Base-by-base conservation (phyloP, 2,329 filamentous ascomycete species). In the Hypoxylon sp. region DNA sequence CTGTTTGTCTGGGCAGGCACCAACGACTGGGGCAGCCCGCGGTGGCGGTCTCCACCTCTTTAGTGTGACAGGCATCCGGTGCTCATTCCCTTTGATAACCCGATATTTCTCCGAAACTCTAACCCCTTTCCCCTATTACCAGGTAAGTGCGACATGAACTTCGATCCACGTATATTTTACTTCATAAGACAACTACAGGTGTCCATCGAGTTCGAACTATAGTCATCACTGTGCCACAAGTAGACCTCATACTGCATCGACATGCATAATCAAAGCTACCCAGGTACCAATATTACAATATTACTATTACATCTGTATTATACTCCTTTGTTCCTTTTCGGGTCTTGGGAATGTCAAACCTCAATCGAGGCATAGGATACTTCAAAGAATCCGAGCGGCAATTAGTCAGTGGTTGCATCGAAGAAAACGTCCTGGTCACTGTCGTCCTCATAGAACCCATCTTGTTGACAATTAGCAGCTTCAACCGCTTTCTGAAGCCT, bases 61-160 rank as follows among this genome's bases (percentile, higher is more conserved):
- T 35, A 17, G 39, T 56, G 17, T 35, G 47, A 56, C 39, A 21
- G 51, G 42, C 35, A 6, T 54, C 13, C 13, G 32, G 6, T 11
- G 15, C 6, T 44, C 29, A 17, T 56, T 56, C 29, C 42, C 54
- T 19, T 27, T 11, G 17, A 56, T 47, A 47, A 6, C 17, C 39
- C 39, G 51, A 55, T 32, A 51, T 55, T 62, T 62, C 13, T 56
- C 59, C 59, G 59, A 55, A 8, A 15, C 42, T 19, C 44, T 37
- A 7, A 7, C 58, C 50, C 39, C 31, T 31, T 46, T 39, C 19
- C 27, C 17, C 8, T 52, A 52, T 52, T 52, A 35, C 24, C 17
- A 32, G 24, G 31, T n/a, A 52, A 11, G 8, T 35, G 29, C 6
- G 4, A 52, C 8, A 15, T n/a, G 10, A 24, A n/a, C 31, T 32